Base-by-base conservation (phyloP, 176 grass and related monocot species). In the Oryza glumipatula region DNA sequence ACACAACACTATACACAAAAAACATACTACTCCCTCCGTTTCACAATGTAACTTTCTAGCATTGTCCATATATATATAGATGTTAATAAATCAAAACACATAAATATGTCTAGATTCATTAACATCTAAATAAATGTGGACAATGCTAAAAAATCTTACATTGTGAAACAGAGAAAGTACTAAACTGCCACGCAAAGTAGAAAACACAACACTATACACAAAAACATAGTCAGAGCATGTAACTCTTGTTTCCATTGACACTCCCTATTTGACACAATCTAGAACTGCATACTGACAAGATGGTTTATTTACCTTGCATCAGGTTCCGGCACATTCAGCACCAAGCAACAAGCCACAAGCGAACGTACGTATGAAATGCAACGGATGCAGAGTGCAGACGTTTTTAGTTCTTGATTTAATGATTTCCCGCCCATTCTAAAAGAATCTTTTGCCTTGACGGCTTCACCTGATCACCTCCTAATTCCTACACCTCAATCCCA, bases 371-470 rank as follows among this genome's bases (percentile, higher is more conserved):
- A n/a, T 9, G 54, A 8, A 58, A 58, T 70, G 48, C 1, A 77
- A 35, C 74, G 68, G 21, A 70, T 12, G 48, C 21, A 58, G 24
- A 23, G 21, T 32, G 12, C 6, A 21, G 32, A 69, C 19, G 19
- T n/a, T 58, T 58, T 58, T 6, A 58, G 16, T 1, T 58, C 6
- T 58, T 58, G 54, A n/a, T 58, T 58, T 58, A 21, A 9, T 21
- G 4, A 49, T 32, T 76, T 76, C 71, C 77, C 71, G 61, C 71
- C 13, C 74, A 39, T 68, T 90, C 83, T 60, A 63, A 83, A 78
- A 63, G 74, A 74, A 39, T 73, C 61, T 21, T 33, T 45, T 39
- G 30, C 66, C 22, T 47, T 66, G 38, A 23, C 15, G 76, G 22
- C 12, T 21, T 84, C 74, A 76, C 73, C 58, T 22, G n/a, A 63